These are phyloP conservation scores for Carex pumila DNA, from an alignment of 176 grass and related monocot species.

Conservation along the genomic window DNA sequence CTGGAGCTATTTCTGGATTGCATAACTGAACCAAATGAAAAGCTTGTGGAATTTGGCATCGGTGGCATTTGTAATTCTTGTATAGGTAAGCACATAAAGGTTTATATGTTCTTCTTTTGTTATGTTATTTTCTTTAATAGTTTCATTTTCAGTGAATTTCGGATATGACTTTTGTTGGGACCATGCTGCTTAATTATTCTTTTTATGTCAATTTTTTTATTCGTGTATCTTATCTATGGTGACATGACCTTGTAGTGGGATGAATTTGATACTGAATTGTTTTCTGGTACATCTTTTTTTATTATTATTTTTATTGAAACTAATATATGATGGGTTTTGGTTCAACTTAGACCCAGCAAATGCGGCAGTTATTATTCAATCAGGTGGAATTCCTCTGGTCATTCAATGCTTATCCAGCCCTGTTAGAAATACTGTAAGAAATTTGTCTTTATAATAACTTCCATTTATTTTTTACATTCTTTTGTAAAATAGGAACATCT, in stretches of 20 bases:
- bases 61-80: constrained; percentile 82
- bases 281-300: background rate
- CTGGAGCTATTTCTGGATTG: constrained; percentile 90
- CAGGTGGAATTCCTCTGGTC: constrained; percentile 68
- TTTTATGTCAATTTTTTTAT: background rate
- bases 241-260: background rate
- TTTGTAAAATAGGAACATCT: background rate
- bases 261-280: background rate
- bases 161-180: background rate
- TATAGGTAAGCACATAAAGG: constrained; percentile 35
- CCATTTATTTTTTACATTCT: background rate
- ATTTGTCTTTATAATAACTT: background rate
- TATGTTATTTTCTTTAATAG: background rate
- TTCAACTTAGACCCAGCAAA: constrained; percentile 67
- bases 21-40: constrained; percentile 90
- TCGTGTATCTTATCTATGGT: background rate
- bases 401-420: constrained; percentile 90
- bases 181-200: background rate
- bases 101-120: background rate
- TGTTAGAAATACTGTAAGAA: constrained; percentile 74
- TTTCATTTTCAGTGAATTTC: background rate
- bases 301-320: background rate
- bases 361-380: constrained; percentile 52
- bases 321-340: constrained; percentile 11
- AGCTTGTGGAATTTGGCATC: constrained; percentile 67